Evolutionary conservation across 2,329 filamentous ascomycete genomes (phyloP), one percentile per base, ranked within the genome.

Genomic region (Ampelomyces quisqualis): DNA sequence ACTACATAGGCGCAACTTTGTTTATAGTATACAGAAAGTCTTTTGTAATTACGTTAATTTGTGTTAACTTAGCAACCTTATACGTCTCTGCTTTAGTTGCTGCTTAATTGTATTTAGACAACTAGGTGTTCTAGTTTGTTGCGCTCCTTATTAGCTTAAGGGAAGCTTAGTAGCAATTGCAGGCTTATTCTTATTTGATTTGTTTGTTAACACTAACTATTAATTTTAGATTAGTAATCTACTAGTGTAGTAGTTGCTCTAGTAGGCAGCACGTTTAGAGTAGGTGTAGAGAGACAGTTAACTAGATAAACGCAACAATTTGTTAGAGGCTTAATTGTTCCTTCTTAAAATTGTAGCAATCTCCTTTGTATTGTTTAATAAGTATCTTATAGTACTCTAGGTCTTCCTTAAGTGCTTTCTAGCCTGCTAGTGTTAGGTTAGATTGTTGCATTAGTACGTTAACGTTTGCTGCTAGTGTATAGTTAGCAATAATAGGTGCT

Each of bases 11-110:
- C 14, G 29, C 17, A n/a, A 18, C 14, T 19, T 31, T 31, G 8
- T 31, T 31, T 31, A 31, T n/a, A 18, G 29, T n/a, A 31, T 5
- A 6, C n/a, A 27, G n/a, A n/a, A 31, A 31, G 29, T 31, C 29
- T 19, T 31, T 18, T 17, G 13, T 18, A 19, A 31, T 13, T 17
- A 18, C 5, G 17, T 31, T 31, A 18, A 31, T 18, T 19, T 31
- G 8, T 31, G 13, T 31, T 9, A 31, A 6, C 14, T 17, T 18
- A 18, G 29, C 8, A 9, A 31, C n/a, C 29, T 31, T 31, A 17
- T 31, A 31, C 18, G 13, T 19, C 17, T 31, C 29, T 18, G 29
- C 29, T 7, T 19, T 9, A 18, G 17, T 31, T 18, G 15, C 29
- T 18, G 15, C 29, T 31, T 31, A 18, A 31, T 31, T 18, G 18